Evolutionary conservation across 352 stramenopile species (phyloP).

Genomic region (Pythium guiyangense): DNA sequence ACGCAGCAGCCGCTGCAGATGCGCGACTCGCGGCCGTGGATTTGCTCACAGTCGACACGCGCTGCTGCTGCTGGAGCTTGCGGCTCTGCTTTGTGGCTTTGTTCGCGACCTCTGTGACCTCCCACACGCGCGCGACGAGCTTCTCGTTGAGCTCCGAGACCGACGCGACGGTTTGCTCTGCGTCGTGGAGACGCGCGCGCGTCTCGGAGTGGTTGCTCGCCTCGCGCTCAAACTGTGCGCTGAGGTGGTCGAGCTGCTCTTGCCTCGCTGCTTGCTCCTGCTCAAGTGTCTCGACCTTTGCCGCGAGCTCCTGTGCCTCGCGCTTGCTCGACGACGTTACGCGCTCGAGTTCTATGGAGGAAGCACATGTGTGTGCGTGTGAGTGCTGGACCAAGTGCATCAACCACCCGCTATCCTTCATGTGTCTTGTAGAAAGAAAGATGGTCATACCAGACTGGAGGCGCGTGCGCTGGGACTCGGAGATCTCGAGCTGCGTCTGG

Average conservation of each 20-base stretch:
- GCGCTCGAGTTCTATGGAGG: conserved; percentile 32
- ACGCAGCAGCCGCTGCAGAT: conserved; percentile 16
- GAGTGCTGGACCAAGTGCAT: background rate
- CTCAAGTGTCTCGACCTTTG: conserved; percentile 23
- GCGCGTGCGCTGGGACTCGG: conserved; percentile 29
- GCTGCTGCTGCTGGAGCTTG: conserved; percentile 45
- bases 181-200: conserved; percentile 40
- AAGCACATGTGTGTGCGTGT: background rate
- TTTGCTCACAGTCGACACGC: conserved; percentile 37
- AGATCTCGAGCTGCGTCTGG: conserved; percentile 40
- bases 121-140: conserved; percentile 56
- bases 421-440: background rate
- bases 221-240: conserved; percentile 38
- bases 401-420: background rate
- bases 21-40: conserved; percentile 58
- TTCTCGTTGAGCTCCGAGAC: conserved; percentile 75
- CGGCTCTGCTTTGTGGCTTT: conserved; percentile 52
- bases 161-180: conserved; percentile 62
- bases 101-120: conserved; percentile 49
- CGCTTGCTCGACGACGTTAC: conserved; percentile 26
- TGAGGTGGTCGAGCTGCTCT: conserved; percentile 30
- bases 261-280: conserved; percentile 22
- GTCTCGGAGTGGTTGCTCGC: conserved; percentile 38
- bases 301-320: conserved; percentile 24
- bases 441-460: conserved; percentile 26